phyloP scores from a whole-genome alignment of 805 yeast genomes.

The Barnettozyma botsteinii region DNA sequence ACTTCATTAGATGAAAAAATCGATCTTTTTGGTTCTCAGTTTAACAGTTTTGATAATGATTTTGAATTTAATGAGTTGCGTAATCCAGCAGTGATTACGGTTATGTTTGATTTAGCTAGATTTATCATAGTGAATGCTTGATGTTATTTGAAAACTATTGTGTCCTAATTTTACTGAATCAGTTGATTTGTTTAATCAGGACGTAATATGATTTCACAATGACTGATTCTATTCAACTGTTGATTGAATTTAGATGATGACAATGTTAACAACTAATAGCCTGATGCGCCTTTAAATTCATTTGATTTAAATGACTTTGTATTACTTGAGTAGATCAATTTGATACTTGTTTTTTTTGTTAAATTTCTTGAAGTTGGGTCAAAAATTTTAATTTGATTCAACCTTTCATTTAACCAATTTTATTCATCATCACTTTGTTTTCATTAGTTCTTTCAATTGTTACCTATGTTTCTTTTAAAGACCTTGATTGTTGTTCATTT shows the following conservation, averaged over 20 bases:
- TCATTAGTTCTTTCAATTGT: neutral
- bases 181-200: conserved; percentile 9
- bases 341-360: neutral
- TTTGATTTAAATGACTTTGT: conserved; percentile 29
- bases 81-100: conserved; percentile 40
- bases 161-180: conserved; percentile 4
- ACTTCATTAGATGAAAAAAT: conserved; percentile 11
- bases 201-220: conserved; percentile 4
- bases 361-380: neutral
- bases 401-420: too few species aligned
- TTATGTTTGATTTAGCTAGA: conserved; percentile 1
- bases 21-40: conserved; percentile 18
- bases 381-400: neutral
- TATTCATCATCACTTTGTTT: neutral
- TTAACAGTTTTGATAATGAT: conserved; percentile 25
- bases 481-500: neutral
- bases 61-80: conserved; percentile 38
- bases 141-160: neutral
- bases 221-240: neutral
- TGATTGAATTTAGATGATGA: neutral
- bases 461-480: neutral
- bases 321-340: conserved; percentile 16
- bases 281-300: conserved; percentile 30
- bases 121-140: neutral
- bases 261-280: conserved; percentile 18